phyloP scores from a whole-genome alignment of 2,329 filamentous ascomycete species.

The Pseudogymnoascus pannorum region DNA sequence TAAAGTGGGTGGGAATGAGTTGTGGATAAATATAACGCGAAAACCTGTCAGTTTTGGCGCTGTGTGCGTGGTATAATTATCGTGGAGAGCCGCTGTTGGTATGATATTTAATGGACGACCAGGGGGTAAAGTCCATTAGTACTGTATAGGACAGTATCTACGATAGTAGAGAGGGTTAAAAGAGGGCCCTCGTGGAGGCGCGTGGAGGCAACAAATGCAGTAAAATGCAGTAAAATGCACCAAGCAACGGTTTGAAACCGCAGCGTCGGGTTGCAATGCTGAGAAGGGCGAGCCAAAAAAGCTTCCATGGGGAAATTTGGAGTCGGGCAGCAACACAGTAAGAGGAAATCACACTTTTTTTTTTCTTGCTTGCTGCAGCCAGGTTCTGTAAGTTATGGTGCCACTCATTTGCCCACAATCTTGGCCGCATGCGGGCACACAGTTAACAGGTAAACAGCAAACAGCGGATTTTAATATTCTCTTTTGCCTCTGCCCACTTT shows the following conservation, averaged over 20 bases:
- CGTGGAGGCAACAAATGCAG: not conserved
- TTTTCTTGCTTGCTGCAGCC: not conserved
- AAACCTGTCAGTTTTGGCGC: not conserved
- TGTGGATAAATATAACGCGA: not conserved
- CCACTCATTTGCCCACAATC: not conserved
- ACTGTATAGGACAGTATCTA: not conserved
- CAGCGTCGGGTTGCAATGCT: not conserved
- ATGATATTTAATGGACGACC: not conserved
- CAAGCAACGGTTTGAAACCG: not conserved
- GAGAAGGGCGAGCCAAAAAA: not conserved
- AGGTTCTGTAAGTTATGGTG: not conserved
- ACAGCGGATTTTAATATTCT: not conserved
- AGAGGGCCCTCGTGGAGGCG: not conserved
- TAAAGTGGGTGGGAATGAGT: not conserved
- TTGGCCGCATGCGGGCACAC: not conserved
- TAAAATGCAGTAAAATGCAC: not conserved
- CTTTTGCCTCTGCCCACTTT: too few species aligned
- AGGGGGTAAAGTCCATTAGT: not conserved
- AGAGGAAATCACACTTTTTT: not conserved
- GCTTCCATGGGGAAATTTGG: not conserved
- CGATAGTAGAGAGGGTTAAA: not conserved
- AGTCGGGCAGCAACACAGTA: not conserved
- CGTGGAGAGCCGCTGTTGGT: not conserved
- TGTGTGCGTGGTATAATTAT: not conserved
- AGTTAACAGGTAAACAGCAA: not conserved